phyloP scores from a whole-genome alignment of 2,329 filamentous ascomycete genomes.

The Venturia asperata region DNA sequence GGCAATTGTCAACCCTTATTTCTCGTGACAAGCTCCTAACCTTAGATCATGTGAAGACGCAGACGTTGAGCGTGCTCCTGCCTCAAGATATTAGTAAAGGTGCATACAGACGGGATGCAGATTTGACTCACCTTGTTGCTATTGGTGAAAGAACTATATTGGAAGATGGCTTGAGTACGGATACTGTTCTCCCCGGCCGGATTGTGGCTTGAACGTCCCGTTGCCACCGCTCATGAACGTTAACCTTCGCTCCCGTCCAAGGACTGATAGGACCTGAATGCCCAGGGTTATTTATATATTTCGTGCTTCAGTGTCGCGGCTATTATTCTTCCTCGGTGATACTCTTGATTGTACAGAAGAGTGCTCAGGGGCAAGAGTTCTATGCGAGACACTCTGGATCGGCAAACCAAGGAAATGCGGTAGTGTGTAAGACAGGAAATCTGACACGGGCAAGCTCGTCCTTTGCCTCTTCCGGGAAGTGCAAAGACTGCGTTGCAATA shows the following conservation, averaged over 20 bases:
- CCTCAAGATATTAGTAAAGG: not conserved
- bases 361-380: too few relatives aligned
- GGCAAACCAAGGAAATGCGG: not conserved
- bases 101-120: not conserved
- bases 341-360: not conserved
- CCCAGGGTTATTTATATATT: not conserved
- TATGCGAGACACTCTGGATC: not conserved
- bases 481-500: not conserved
- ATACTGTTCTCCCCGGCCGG: not conserved
- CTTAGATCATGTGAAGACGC: not conserved
- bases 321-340: not conserved
- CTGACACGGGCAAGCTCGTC: not conserved
- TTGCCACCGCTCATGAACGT: not conserved
- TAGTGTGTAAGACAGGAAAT: not conserved
- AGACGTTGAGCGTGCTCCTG: not conserved
- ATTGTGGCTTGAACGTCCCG: constrained; percentile 4
- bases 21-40: not conserved
- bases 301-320: too few relatives aligned
- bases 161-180: not conserved
- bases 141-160: not conserved
- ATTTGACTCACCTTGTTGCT: not conserved
- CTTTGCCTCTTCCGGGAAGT: not conserved
- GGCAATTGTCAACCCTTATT: constrained; percentile 5
- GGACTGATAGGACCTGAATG: not conserved
- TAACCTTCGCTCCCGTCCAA: not conserved